Conservation (phyloP, 306 rosid species). For the Cucumis cinereus region DNA sequence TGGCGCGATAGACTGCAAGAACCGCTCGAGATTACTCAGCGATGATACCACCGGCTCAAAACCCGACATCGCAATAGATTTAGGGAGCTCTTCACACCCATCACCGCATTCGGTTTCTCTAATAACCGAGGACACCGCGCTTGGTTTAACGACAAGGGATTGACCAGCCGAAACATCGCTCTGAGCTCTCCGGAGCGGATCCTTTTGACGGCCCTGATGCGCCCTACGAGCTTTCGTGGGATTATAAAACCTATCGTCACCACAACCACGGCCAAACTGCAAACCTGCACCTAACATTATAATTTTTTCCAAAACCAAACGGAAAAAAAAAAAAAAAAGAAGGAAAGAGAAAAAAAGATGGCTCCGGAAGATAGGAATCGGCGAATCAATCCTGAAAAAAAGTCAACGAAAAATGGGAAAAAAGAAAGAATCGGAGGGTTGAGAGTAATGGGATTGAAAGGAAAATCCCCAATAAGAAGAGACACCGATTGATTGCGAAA, state of each 20-base stretch:
- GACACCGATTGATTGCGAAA: background rate
- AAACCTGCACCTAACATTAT: constrained; percentile 53
- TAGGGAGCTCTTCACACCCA: constrained; percentile 20
- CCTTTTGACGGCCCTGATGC: constrained; percentile 15
- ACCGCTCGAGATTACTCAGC: constrained; percentile 57
- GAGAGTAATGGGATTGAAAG: background rate
- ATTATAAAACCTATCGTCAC: constrained; percentile 56
- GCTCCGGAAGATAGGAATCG: constrained; percentile 31
- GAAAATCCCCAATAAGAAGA: background rate
- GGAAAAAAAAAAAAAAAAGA: too few relatives aligned
- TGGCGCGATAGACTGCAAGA: constrained; percentile 60
- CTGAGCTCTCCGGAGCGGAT: constrained; percentile 11
- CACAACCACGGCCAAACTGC: constrained; percentile 46
- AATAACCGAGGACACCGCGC: background rate
- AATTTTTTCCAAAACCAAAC: constrained; percentile 1
- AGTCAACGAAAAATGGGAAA: constrained; percentile 6
- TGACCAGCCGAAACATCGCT: constrained; percentile 1
- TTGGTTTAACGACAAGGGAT: background rate
- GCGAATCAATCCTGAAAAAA: constrained; percentile 1
- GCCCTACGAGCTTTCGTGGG: constrained; percentile 43
- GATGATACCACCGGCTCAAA: constrained; percentile 13
- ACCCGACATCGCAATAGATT: background rate
- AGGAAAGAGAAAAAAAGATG: background rate
- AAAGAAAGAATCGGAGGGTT: too few relatives aligned
- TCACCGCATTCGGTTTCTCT: constrained; percentile 31